phyloP scores from a whole-genome alignment of 1,139 yeast genomes.

The Candida anutae region DNA sequence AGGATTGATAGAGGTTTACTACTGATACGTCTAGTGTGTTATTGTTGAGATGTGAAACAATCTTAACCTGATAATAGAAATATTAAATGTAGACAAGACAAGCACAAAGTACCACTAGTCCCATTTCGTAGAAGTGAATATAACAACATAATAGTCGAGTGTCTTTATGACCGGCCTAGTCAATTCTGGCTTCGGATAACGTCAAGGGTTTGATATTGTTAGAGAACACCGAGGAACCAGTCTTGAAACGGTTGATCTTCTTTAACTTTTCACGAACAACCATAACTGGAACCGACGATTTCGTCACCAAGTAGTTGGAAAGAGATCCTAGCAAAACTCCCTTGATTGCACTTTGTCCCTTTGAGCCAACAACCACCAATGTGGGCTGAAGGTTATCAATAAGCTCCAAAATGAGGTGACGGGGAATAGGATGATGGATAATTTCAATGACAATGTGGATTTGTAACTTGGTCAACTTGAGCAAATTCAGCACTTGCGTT shows the following conservation, averaged over 20 bases:
- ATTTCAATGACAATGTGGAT: constrained; percentile 72
- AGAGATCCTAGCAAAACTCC: constrained; percentile 73
- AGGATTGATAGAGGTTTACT: constrained; percentile 31
- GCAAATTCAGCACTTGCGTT: constrained; percentile 47
- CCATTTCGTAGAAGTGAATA: background rate
- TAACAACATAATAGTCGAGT: background rate
- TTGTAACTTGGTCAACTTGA: constrained; percentile 66
- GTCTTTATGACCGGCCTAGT: constrained; percentile 12
- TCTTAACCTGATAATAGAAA: background rate
- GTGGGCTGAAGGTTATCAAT: constrained; percentile 80
- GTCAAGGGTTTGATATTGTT: constrained; percentile 44
- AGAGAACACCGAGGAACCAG: constrained; percentile 38
- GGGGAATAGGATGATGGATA: constrained; percentile 79
- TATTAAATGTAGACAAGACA: too few species aligned
- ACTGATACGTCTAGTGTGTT: constrained; percentile 2
- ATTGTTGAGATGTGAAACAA: background rate
- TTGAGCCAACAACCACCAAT: constrained; percentile 74
- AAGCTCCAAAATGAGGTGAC: constrained; percentile 75
- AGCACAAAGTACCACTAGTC: background rate
- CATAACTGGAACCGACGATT: constrained; percentile 81
- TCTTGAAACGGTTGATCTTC: constrained; percentile 56
- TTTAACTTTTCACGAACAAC: constrained; percentile 80
- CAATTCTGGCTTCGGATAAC: constrained; percentile 42
- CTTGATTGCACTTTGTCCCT: constrained; percentile 67
- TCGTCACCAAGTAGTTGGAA: constrained; percentile 68